phyloP scores from a whole-genome alignment of 768 basidiomycete species.

The Rhodotorula taiwanensis region DNA sequence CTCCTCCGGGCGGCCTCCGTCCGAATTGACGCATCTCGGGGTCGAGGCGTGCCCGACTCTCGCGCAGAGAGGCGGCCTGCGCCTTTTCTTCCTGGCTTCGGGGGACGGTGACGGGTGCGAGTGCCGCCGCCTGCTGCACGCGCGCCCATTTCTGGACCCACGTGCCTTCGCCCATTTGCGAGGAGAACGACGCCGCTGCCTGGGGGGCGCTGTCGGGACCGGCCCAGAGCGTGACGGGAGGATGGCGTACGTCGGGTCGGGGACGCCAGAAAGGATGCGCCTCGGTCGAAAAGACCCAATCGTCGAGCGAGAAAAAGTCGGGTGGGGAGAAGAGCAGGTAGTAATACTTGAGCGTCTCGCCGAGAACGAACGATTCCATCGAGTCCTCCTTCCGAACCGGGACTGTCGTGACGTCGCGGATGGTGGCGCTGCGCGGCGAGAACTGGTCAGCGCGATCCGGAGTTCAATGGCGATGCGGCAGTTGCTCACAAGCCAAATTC shows the following conservation, averaged over 20 bases:
- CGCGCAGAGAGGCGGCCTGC: not conserved
- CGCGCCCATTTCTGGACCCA: constrained; percentile 32
- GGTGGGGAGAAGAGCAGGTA: constrained; percentile 53
- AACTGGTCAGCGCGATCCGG: not conserved
- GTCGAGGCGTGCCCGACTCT: not conserved
- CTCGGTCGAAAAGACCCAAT: constrained; percentile 53
- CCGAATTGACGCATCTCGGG: too few relatives aligned
- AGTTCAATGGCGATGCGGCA: not conserved
- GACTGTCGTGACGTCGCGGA: constrained; percentile 25
- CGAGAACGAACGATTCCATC: constrained; percentile 36
- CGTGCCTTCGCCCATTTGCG: constrained; percentile 23
- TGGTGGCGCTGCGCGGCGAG: constrained; percentile 10
- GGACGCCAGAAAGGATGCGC: constrained; percentile 74
- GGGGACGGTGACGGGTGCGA: not conserved
- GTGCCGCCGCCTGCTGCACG: constrained; percentile 17
- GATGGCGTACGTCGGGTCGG: constrained; percentile 22
- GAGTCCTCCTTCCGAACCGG: constrained; percentile 20
- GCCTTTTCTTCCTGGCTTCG: not conserved
- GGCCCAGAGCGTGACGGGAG: constrained; percentile 5
- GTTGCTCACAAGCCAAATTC: constrained; percentile 9
- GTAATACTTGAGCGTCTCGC: constrained; percentile 47
- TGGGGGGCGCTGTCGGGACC: constrained; percentile 8
- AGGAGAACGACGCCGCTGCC: not conserved
- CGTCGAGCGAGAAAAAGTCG: constrained; percentile 53
- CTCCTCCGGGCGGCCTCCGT: not conserved